Evolutionary conservation across 257 asterid genomes (phyloP).

Genomic region (Coffea eugenioides): DNA sequence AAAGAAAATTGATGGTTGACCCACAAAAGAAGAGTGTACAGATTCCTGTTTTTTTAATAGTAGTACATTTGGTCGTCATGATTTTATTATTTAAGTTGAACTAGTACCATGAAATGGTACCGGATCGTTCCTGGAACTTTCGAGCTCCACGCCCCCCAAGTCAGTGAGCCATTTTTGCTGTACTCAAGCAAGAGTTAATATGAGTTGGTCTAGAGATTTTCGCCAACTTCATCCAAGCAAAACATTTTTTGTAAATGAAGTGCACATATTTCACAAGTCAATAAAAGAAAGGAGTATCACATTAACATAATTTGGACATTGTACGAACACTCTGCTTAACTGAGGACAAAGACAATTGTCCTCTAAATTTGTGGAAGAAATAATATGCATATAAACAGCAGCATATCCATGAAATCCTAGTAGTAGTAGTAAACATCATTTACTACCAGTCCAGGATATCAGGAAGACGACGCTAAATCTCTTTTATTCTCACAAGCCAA

Average conservation of each 20-base stretch:
- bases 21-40: not conserved
- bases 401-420: not conserved
- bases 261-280: too few species aligned
- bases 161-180: not conserved
- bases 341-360: not conserved
- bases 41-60: too few species aligned
- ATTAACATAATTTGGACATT: too few species aligned
- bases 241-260: too few species aligned
- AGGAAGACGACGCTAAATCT: not conserved
- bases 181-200: too few species aligned
- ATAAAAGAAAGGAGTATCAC: too few species aligned
- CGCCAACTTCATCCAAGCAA: too few species aligned
- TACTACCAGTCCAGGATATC: not conserved
- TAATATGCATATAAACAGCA: not conserved
- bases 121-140: too few species aligned
- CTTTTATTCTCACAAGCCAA: not conserved
- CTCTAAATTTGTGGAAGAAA: not conserved
- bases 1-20: not conserved
- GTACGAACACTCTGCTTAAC: too few species aligned
- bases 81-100: too few species aligned
- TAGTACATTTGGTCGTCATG: not conserved
- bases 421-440: not conserved
- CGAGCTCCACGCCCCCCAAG: not conserved
- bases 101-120: not conserved
- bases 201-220: too few species aligned